Evolutionary conservation across 1,139 yeast species (phyloP), one percentile per base, ranked within the genome.

Genomic region (Taiozyma sp.): DNA sequence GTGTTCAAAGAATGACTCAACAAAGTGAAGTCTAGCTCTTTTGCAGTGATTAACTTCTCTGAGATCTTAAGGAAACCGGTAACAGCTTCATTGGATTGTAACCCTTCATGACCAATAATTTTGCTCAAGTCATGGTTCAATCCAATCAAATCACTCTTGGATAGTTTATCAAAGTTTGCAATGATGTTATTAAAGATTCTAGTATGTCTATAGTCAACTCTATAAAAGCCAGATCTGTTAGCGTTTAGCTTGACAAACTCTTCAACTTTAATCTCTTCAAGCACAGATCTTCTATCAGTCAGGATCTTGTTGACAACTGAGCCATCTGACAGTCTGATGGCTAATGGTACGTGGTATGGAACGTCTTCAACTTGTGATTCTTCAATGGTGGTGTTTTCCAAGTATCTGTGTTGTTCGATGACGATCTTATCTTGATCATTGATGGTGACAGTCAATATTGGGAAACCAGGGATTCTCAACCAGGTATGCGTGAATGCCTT

Each of bases 391-490:
- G 68, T 62, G 22, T 65, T 62, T 4, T 62, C 54, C 43, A 63
- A 51, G 57, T 70, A 80, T 52, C 83, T 70, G 61, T 81, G 83
- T 65, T 84, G 91, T 48, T 72, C 80, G 43, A 80, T 59, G 12
- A 61, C 56, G 8, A 82, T 58, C 43, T 67, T 63, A 4, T 60
- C 66, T 6, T 63, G 71, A 0, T 64, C 64, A 24, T 58, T 57
- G 0, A 64, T 54, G 0, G 66, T 57, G 1, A 83, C 81, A 9
- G 66, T 64, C 16, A 85, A 63, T 3, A 80, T 62, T 4, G 93
- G 92, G 51, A 70, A 76, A 0, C 90, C 90, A 1, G 83, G 74
- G 24, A 75, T 67, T 59, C 80, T 73, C 7, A 76, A 66, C 90
- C 90, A 84, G 1, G 87, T 77, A 54, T 79, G 56, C 2, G 56